These are phyloP conservation scores for Blastobotrys capitulatus DNA, from an alignment of 1,139 yeast species.

Conservation along the genomic window DNA sequence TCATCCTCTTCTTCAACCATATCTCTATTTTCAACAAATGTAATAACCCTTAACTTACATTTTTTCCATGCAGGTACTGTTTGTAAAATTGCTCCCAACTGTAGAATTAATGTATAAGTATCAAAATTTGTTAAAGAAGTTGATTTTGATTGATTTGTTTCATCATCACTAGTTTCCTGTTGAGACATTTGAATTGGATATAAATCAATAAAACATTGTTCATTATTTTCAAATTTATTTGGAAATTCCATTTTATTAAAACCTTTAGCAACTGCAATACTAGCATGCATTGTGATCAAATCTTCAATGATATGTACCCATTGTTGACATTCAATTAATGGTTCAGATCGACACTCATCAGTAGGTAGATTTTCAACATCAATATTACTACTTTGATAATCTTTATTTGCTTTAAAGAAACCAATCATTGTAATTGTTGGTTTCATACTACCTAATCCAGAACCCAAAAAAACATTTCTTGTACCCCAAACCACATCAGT, in stretches of 20 bases:
- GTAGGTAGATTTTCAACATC: slow-evolving; percentile 55
- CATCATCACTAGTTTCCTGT: slow-evolving; percentile 61
- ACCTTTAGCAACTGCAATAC: slow-evolving; percentile 90
- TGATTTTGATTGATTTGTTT: slow-evolving; percentile 13
- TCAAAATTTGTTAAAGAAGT: slow-evolving; percentile 79
- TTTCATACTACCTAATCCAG: slow-evolving; percentile 95
- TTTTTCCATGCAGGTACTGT: slow-evolving; percentile 92
- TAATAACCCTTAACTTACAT: slow-evolving; percentile 67
- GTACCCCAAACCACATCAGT: slow-evolving; percentile 93
- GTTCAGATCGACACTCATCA: slow-evolving; percentile 68
- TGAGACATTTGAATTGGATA: slow-evolving; percentile 98
- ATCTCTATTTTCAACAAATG: slow-evolving; percentile 50
- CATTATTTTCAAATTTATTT: slow-evolving; percentile 6
- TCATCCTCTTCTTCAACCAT: slow-evolving; percentile 53
- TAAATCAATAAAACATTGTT: slow-evolving; percentile 55
- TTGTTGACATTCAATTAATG: slow-evolving; percentile 61
- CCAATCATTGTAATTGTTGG: slow-evolving; percentile 93
- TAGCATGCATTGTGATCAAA: slow-evolving; percentile 80
- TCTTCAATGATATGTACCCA: slow-evolving; percentile 96
- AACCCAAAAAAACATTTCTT: slow-evolving; percentile 84
- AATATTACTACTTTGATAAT: slow-evolving; percentile 9
- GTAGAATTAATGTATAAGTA: slow-evolving; percentile 87
- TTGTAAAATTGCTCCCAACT: slow-evolving; percentile 83
- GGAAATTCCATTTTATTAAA: slow-evolving; percentile 51
- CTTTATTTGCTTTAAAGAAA: slow-evolving; percentile 40